Percentiles rank a stretch among this genome's conserved stretches.
phyloP scores from a whole-genome alignment of 768 basidiomycete genomes.

The Cystofilobasidium ferigula region DNA sequence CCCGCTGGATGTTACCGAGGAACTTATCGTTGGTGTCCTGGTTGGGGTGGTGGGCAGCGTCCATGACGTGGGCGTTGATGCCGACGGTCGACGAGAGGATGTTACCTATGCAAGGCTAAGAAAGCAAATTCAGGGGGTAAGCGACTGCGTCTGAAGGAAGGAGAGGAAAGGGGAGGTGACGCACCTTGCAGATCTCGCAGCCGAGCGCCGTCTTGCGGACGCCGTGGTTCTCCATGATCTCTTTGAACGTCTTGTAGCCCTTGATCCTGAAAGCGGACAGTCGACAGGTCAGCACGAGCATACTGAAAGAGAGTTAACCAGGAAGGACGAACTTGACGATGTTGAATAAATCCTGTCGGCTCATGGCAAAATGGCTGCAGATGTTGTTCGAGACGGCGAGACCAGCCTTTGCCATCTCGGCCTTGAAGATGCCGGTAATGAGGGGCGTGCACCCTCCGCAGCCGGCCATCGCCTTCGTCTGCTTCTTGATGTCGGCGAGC shows the following conservation, averaged over 20 bases:
- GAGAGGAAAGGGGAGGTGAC: not conserved
- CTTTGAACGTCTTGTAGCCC: constrained; percentile 48
- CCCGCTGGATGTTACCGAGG: constrained; percentile 60
- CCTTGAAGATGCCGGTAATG: constrained; percentile 43
- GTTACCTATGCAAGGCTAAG: constrained; percentile 50
- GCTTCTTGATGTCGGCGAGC: constrained; percentile 50
- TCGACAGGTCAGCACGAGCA: not conserved
- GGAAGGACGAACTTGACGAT: constrained; percentile 44
- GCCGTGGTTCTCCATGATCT: constrained; percentile 48
- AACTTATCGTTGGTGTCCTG: constrained; percentile 44
- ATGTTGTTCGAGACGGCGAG: constrained; percentile 48
- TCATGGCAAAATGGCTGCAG: constrained; percentile 56
- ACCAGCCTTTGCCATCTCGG: constrained; percentile 59
- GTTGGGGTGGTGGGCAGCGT: constrained; percentile 53
- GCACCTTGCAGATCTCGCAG: constrained; percentile 54
- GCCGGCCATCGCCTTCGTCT: constrained; percentile 61
- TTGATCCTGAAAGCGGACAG: constrained; percentile 43
- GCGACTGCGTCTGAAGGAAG: not conserved
- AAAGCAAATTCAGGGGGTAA: not conserved
- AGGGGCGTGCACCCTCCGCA: constrained; percentile 65
- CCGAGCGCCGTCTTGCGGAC: constrained; percentile 47
- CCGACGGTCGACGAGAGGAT: constrained; percentile 43
- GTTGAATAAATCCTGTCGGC: constrained; percentile 56
- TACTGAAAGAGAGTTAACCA: not conserved
- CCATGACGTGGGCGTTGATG: constrained; percentile 57